Conservation (phyloP, 2,329 filamentous ascomycete species). For the Hypomyces rosellus region DNA sequence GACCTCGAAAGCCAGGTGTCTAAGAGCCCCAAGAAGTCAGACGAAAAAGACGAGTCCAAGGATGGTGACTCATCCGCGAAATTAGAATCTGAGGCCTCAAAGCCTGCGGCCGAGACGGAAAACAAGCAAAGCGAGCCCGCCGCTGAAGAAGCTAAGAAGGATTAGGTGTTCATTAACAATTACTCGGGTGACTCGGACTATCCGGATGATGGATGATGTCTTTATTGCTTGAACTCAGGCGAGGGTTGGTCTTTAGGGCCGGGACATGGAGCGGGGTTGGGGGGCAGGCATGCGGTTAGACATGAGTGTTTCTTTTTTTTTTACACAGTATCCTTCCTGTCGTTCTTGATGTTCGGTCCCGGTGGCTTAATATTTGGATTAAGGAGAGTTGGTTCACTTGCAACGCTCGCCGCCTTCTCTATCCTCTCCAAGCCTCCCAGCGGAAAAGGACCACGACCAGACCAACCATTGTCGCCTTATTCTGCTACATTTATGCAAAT, state of each 20-base stretch:
- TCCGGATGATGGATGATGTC: neutral
- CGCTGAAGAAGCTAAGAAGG: slow-evolving; percentile 29
- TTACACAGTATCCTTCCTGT: slow-evolving; percentile 13
- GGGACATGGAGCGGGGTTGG: slow-evolving; percentile 1
- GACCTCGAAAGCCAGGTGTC: slow-evolving; percentile 79
- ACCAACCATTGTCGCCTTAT: neutral
- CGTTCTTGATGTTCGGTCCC: slow-evolving; percentile 14
- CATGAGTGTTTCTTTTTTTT: slow-evolving; percentile 13
- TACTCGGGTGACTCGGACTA: slow-evolving; percentile 6
- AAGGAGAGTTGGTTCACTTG: slow-evolving; percentile 11
- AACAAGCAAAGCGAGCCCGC: slow-evolving; percentile 20
- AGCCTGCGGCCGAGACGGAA: slow-evolving; percentile 17
- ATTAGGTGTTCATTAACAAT: slow-evolving; percentile 26
- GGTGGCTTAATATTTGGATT: slow-evolving; percentile 16
- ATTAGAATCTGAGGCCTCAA: slow-evolving; percentile 20
- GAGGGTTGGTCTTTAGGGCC: neutral
- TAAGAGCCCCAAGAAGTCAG: slow-evolving; percentile 40
- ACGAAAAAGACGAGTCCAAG: slow-evolving; percentile 17
- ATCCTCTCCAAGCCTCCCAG: neutral
- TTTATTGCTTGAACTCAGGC: neutral
- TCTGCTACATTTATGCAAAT: neutral
- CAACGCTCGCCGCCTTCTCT: slow-evolving; percentile 7
- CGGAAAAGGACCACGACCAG: slow-evolving; percentile 1
- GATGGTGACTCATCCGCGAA: slow-evolving; percentile 13
- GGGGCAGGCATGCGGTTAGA: slow-evolving; percentile 13